These are phyloP conservation scores for Ophiocordyceps sinensis DNA, from an alignment of 2,329 filamentous ascomycete species.

Conservation along the genomic window DNA sequence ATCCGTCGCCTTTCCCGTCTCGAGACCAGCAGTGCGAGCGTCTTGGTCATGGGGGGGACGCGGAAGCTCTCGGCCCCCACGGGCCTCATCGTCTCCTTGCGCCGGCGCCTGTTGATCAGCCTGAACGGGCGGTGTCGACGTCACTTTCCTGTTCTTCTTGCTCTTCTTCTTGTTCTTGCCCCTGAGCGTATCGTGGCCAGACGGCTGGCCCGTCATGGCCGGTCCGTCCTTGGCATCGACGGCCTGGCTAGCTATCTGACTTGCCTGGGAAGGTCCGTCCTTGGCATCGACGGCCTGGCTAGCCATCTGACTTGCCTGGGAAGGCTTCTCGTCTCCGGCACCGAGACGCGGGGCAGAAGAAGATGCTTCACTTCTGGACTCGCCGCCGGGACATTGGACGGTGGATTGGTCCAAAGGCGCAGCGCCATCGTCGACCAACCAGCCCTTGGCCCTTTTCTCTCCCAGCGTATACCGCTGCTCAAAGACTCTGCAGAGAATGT, in stretches of 20 bases:
- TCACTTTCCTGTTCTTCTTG: slow-evolving; percentile 7
- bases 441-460: neutral
- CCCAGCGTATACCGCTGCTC: neutral
- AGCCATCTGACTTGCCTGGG: neutral
- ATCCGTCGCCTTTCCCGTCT: neutral
- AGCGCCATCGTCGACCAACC: neutral
- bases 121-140: neutral
- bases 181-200: slow-evolving; percentile 2
- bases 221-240: neutral
- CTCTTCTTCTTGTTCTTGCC: slow-evolving; percentile 11
- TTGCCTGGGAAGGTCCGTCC: neutral
- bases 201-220: neutral
- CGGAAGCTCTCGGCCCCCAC: no score
- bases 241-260: neutral
- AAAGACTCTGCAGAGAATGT: neutral
- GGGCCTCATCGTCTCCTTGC: neutral
- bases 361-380: no score
- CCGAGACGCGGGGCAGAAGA: no score
- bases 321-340: no score
- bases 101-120: neutral
- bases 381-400: no score
- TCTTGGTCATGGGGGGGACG: no score
- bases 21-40: no score
- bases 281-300: neutral
- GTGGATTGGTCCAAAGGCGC: neutral